Percentiles rank a stretch among this genome's conserved stretches.
Evolutionary conservation across 352 stramenopile genomes (phyloP).

Genomic region (Phytophthora aleatoria): DNA sequence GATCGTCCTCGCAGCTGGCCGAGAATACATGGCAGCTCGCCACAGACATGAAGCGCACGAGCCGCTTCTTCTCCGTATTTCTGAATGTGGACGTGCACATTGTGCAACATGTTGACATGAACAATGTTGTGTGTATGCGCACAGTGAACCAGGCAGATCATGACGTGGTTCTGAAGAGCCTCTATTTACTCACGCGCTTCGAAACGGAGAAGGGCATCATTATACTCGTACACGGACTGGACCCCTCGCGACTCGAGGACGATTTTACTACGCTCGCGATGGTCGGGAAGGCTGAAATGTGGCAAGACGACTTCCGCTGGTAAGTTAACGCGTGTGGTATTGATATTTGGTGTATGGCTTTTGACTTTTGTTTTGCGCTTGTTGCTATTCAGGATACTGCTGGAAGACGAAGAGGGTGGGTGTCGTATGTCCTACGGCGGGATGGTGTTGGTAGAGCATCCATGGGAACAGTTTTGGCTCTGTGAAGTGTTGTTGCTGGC

Average conservation of each 20-base stretch:
- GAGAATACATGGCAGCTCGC: slow-evolving; percentile 41
- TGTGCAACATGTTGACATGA: slow-evolving; percentile 48
- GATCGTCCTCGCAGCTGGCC: slow-evolving; percentile 29
- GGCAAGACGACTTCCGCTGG: slow-evolving; percentile 49
- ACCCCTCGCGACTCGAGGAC: slow-evolving; percentile 44
- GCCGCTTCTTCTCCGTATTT: slow-evolving; percentile 47
- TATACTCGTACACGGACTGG: slow-evolving; percentile 39
- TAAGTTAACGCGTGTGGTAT: slow-evolving; percentile 9
- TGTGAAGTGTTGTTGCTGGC: slow-evolving; percentile 55
- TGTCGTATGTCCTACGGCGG: slow-evolving; percentile 51
- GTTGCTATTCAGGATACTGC: slow-evolving; percentile 35
- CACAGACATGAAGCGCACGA: slow-evolving; percentile 29
- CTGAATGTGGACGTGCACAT: slow-evolving; percentile 43
- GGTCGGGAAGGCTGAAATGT: slow-evolving; percentile 48
- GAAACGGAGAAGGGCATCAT: slow-evolving; percentile 50
- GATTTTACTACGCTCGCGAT: slow-evolving; percentile 40
- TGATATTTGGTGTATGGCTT: neutral
- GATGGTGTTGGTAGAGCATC: slow-evolving; percentile 35
- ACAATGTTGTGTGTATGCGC: slow-evolving; percentile 47
- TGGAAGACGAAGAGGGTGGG: slow-evolving; percentile 41
- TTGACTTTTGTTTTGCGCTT: slow-evolving; percentile 7
- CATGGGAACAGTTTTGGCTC: slow-evolving; percentile 52
- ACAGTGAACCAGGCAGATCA: slow-evolving; percentile 50
- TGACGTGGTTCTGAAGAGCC: slow-evolving; percentile 45
- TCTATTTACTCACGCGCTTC: slow-evolving; percentile 54